These are phyloP conservation scores for Endotrypanum monterogeii DNA, from an alignment of 208 protist species.

Conservation along the genomic window DNA sequence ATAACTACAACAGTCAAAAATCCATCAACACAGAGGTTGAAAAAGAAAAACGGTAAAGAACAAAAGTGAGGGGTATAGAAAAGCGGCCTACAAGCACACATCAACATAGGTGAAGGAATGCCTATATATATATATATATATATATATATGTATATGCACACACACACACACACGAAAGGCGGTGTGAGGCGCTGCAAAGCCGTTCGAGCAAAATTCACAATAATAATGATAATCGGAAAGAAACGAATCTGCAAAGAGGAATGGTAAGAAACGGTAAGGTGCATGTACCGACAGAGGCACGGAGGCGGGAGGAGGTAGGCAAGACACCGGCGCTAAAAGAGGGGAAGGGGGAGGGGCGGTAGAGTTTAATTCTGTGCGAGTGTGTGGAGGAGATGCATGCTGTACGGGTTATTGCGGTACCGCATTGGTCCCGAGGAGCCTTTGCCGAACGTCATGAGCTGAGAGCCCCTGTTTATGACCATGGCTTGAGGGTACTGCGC, in stretches of 20 bases:
- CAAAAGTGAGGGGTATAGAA: no score
- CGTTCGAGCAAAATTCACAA: background rate
- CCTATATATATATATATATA: background rate
- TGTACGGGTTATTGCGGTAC: slow-evolving; percentile 49
- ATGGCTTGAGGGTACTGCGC: background rate
- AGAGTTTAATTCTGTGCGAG: background rate
- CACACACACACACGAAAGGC: background rate
- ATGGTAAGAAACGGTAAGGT: background rate
- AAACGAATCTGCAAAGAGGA: no score
- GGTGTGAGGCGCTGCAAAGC: background rate
- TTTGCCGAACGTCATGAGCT: slow-evolving; percentile 2
- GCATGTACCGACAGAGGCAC: background rate
- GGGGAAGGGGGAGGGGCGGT: background rate
- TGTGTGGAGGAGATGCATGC: slow-evolving; percentile 16
- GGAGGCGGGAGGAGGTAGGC: background rate
- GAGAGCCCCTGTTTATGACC: slow-evolving; percentile 2
- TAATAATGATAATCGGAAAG: background rate
- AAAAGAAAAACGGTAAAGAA: background rate
- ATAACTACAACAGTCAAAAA: background rate
- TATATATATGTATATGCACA: background rate
- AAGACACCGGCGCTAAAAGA: background rate
- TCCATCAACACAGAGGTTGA: background rate
- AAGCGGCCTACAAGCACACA: background rate
- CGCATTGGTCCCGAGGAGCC: slow-evolving; percentile 12
- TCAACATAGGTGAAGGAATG: background rate